Evolutionary conservation across 805 yeast species (phyloP).

Genomic region (Zygosaccharomyces siamensis): DNA sequence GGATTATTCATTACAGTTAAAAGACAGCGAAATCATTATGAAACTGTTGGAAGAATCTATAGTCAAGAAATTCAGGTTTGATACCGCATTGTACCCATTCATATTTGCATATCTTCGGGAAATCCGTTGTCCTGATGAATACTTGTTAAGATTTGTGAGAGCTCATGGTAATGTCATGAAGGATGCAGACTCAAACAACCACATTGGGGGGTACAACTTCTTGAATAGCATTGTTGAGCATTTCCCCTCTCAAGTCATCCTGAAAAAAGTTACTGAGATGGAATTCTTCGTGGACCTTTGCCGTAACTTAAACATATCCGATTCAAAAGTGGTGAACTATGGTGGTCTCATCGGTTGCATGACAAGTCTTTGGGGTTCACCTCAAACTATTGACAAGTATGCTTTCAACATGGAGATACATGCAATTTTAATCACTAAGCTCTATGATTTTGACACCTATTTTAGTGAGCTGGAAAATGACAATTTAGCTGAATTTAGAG

Average conservation of each 20-base stretch:
- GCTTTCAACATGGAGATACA: conserved; percentile 31
- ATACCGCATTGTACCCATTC: conserved; percentile 31
- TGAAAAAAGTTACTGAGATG: conserved; percentile 26
- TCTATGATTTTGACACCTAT: conserved; percentile 35
- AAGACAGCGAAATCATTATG: conserved; percentile 33
- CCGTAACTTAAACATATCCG: conserved; percentile 17
- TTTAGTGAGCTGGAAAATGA: conserved; percentile 26
- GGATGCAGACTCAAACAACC: neutral
- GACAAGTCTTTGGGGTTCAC: conserved; percentile 29
- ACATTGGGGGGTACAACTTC: conserved; percentile 28
- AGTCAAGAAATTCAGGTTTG: conserved; percentile 33
- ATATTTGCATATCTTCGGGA: conserved; percentile 34
- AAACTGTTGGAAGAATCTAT: conserved; percentile 40
- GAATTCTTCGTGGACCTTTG: conserved; percentile 32
- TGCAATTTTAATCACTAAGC: conserved; percentile 35
- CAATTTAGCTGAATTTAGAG: conserved; percentile 32
- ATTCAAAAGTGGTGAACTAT: conserved; percentile 20
- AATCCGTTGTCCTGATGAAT: conserved; percentile 30
- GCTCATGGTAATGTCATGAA: conserved; percentile 32
- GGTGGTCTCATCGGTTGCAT: conserved; percentile 35
- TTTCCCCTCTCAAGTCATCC: conserved; percentile 23
- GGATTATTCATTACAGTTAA: conserved; percentile 29
- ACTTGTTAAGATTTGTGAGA: conserved; percentile 33
- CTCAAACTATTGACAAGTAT: conserved; percentile 26
- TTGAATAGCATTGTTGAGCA: conserved; percentile 25